A percentile compares a stretch with the other conserved stretches of the same genome.
phyloP scores from a whole-genome alignment of 306 rosid species.

The Macrotyloma uniflorum region DNA sequence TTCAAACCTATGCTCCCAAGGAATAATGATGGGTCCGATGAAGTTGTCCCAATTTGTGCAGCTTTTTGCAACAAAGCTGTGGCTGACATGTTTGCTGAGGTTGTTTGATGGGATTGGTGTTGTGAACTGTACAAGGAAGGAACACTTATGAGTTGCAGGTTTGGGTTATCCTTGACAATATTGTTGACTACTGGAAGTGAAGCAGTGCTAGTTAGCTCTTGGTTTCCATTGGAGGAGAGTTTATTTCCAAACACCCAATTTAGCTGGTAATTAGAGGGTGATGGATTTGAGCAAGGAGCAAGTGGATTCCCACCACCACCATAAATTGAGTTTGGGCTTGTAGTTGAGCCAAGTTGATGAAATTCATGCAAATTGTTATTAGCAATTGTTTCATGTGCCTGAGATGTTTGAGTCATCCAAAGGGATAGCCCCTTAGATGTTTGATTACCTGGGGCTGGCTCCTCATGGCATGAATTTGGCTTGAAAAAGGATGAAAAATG shows the following conservation, averaged over 20 bases:
- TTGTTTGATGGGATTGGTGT: slow-evolving; percentile 49
- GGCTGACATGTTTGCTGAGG: slow-evolving; percentile 78
- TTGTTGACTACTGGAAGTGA: slow-evolving; percentile 45
- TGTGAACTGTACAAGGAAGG: slow-evolving; percentile 73
- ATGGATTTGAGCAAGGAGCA: slow-evolving; percentile 46
- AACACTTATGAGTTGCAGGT: slow-evolving; percentile 49
- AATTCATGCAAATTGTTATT: slow-evolving; percentile 47
- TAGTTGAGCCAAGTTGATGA: slow-evolving; percentile 46
- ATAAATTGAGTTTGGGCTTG: slow-evolving; percentile 23
- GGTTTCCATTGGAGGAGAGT: slow-evolving; percentile 37
- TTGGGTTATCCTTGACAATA: slow-evolving; percentile 43
- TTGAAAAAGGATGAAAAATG: slow-evolving; percentile 67
- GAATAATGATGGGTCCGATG: slow-evolving; percentile 59
- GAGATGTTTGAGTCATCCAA: slow-evolving; percentile 56
- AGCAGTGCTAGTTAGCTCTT: slow-evolving; percentile 45
- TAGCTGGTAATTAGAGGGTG: slow-evolving; percentile 52
- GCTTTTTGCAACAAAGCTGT: slow-evolving; percentile 92
- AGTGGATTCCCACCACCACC: slow-evolving; percentile 45
- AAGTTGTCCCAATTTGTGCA: slow-evolving; percentile 72
- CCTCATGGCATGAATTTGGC: slow-evolving; percentile 50
- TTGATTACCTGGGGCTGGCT: slow-evolving; percentile 28
- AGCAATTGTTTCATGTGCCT: slow-evolving; percentile 29
- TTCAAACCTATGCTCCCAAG: slow-evolving; percentile 66
- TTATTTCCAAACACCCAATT: slow-evolving; percentile 76
- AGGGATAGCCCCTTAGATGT: slow-evolving; percentile 55